These are phyloP conservation scores for Dendrostoma leiphaemia DNA, from an alignment of 2,329 filamentous ascomycete species.

Conservation along the genomic window DNA sequence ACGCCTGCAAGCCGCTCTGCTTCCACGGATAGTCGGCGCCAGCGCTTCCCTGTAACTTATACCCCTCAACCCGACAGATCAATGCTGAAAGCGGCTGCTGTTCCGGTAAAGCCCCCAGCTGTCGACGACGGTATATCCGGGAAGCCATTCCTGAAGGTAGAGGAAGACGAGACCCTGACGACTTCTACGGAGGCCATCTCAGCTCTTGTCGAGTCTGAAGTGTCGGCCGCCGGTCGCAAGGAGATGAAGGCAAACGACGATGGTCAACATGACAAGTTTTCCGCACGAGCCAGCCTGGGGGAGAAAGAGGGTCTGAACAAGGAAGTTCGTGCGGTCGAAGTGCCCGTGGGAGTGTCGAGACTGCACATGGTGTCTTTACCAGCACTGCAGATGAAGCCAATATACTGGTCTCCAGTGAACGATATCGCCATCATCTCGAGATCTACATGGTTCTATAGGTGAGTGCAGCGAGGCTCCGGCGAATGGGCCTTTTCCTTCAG, in stretches of 20 bases:
- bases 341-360: conserved; percentile 86
- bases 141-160: conserved; percentile 51
- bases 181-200: not conserved
- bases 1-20: conserved; percentile 1
- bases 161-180: conserved; percentile 18
- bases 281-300: not conserved
- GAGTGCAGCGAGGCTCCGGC: conserved; percentile 14
- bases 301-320: not conserved
- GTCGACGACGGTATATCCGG: conserved; percentile 53
- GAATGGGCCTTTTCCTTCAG: not conserved
- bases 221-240: not conserved
- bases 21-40: conserved; percentile 5
- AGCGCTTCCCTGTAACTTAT: not conserved
- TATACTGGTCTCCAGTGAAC: conserved; percentile 95
- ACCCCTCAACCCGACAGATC: conserved; percentile 22
- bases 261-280: too few relatives aligned
- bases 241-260: not conserved
- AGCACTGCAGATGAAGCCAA: conserved; percentile 84
- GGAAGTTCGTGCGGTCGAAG: conserved; percentile 41
- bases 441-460: conserved; percentile 95
- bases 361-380: conserved; percentile 87
- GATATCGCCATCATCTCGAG: conserved; percentile 80
- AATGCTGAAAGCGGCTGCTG: conserved; percentile 14
- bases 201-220: not conserved
- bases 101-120: conserved; percentile 23